Base-by-base conservation (phyloP, 2,329 filamentous ascomycete genomes). In the Microthyrium microscopicum region DNA sequence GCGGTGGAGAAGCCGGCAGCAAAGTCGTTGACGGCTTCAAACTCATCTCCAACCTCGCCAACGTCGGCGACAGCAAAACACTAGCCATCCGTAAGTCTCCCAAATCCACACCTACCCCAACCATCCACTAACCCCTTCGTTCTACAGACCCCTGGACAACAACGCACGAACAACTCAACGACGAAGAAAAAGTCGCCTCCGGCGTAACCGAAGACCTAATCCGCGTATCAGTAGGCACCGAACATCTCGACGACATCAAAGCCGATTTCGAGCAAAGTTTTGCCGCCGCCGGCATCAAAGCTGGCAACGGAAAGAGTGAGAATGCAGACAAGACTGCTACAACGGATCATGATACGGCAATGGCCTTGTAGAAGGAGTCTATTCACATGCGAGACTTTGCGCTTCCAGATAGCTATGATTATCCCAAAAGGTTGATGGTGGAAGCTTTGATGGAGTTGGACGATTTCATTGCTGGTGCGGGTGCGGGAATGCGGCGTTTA, bases 181-280 rank as follows among this genome's bases (percentile, higher is more conserved):
- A 87, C 20, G 68, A 84, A 51, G 87, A 94, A 65, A 82, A 75
- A 58, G 52, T 67, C 33, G 73, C 62, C 50, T 87, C 81, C 16
- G 87, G 87, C 46, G 82, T 89, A 8, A 89, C 82, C 12, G 75
- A 83, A 67, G 87, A 92, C 50, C 73, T 85, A 25, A 93, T 95
- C 56, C 80, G 87, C 41, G 89, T 95, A 49, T 94, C 85, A 0
- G 85, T 94, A 38, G 87, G 87, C 33, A 92, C 79, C 1, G 87
- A 95, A 61, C 84, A 94, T 55, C 92, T 95, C 52, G 85, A 93
- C 60, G 87, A 95, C 50, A 94, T 95, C 48, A 89, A 93, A 50
- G 78, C 75, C 46, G 87, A 95, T 58, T 94, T 95, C 52, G 77
- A 87, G 56, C 85, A 93, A 63, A 80, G 81, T 0, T 91, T 94